Base-by-base conservation (phyloP, 305 asterid genomes). In the Coffea humblotiana region DNA sequence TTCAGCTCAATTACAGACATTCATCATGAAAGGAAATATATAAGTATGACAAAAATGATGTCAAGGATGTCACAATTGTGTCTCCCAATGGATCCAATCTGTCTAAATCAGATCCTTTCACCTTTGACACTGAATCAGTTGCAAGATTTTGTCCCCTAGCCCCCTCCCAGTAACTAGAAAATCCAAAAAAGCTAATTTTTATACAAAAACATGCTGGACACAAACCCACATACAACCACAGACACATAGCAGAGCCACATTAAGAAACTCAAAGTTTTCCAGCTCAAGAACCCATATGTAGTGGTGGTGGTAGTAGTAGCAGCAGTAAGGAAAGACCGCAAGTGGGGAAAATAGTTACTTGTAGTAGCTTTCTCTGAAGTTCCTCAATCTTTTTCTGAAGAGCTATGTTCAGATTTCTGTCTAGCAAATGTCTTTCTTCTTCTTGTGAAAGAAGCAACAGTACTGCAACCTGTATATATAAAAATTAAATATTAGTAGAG, bases 401-500 rank as follows among this genome's bases (percentile, higher is more conserved):
- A 83, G 97, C 94, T 64, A 93, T 95, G 79, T 90, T 88, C 75
- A 94, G 92, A 80, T 96, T 89, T 84, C 97, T 90, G 88, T 96
- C 98, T 61, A 94, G 88, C 52, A 94, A 81, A 85, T 92, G 90
- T 54, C 97, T 84, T 86, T 96, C 99, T 82, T 96, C 98, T 89
- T 96, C 91, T 86, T 96, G 99, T 16, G 99, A 92, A 69, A 94
- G 83, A 74, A 94, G 99, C 83, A 96, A 86, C 78, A 96, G 87
- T 32, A 96, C 86, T 64, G 82, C 87, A 76, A 96, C 98, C 99
- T 96, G 56, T 61, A 71, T 8, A 40, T 82, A 84, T 4, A 49
- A 72, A 78, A 3, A 74, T 75, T 69, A 78, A 45, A 67, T 56
- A 64, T 80, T 78, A 77, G 54, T 66, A 66, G 66, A 77, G 68